Evolutionary conservation across 768 basidiomycete species (phyloP), one percentile per base, ranked within the genome.

Genomic region (Tricholoma hemisulphureum): DNA sequence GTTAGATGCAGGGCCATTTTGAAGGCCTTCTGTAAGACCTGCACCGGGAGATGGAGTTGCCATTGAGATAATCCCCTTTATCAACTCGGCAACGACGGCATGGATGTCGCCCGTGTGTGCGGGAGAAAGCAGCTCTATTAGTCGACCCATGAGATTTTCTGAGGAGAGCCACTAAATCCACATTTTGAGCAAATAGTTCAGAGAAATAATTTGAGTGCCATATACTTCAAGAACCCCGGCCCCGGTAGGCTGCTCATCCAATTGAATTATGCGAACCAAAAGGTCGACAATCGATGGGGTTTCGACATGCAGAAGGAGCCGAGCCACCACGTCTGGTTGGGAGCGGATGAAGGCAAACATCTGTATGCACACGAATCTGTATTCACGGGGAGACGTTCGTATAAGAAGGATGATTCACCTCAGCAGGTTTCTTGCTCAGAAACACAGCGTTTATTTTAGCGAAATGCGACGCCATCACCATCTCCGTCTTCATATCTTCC

Each of bases 31-130:
- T 43, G 87, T 81, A 63, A 93, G 80, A 56, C 80, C 91, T 55
- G 85, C 85, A 4, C 83, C 87, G 3, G 91, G 90, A 0, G 93
- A 90, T 6, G 93, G 92, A 1, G 94, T 88, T 32, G 94, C 92
- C 81, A 97, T 89, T 34, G 93, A 89, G 61, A 99, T 95, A 61
- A 98, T 94, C 51, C 89, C 89, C 70, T 96, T 96, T 67, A 98
- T 85, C 55, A 98, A 80, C 57, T 99, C 97, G 0, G 93, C 83
- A 29, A 93, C 91, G 57, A 93, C 87, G 7, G 84, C 80, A 71
- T 98, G 97, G 55, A 90, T 83, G 57, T 92, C 87, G 32, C 85
- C 77, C 20, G 85, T 81, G 58, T 91, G 78, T 9, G 80, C 69
- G 0, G 97, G 94, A 13, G 94, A 91, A 21, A 99, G 83, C 46